phyloP scores from a whole-genome alignment of 352 stramenopile genomes.

The Globisporangium abappressorium region DNA sequence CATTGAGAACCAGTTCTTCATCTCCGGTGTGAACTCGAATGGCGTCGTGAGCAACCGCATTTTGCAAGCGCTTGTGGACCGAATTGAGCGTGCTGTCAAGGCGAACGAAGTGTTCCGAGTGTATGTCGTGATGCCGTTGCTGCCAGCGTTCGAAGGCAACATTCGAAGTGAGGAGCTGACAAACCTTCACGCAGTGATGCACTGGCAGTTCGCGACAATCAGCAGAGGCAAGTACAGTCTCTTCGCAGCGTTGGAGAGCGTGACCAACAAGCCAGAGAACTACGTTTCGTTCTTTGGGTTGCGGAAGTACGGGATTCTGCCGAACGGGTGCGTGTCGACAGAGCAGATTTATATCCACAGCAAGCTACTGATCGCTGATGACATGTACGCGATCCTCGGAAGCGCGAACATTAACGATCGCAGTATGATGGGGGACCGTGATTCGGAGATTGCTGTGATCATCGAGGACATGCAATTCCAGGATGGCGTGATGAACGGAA shows the following conservation, averaged over 20 bases:
- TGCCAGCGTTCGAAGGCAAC: conserved; percentile 84
- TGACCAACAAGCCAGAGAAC: conserved; percentile 62
- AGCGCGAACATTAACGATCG: conserved; percentile 96
- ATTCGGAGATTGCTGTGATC: conserved; percentile 84
- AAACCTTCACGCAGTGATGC: conserved; percentile 86
- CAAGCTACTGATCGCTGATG: conserved; percentile 90
- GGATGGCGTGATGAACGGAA: conserved; percentile 72
- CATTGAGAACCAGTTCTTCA: conserved; percentile 94
- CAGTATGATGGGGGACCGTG: conserved; percentile 90
- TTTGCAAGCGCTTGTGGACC: conserved; percentile 76
- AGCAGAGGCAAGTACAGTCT: conserved; percentile 75
- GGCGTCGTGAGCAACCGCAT: conserved; percentile 79
- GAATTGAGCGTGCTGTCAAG: conserved; percentile 76
- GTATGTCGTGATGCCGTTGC: conserved; percentile 83
- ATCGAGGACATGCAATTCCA: conserved; percentile 84
- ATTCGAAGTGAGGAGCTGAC: conserved; percentile 79
- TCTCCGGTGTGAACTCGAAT: conserved; percentile 80
- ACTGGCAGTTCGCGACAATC: conserved; percentile 88
- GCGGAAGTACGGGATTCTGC: conserved; percentile 81
- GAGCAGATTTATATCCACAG: conserved; percentile 94
- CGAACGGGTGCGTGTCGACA: conserved; percentile 70
- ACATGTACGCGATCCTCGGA: conserved; percentile 88
- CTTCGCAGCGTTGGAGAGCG: conserved; percentile 61
- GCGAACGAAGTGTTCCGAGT: conserved; percentile 75
- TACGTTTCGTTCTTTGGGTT: conserved; percentile 86